These are phyloP conservation scores for Helotiales sp. DNA, from an alignment of 2,329 filamentous ascomycete genomes.

Conservation along the genomic window DNA sequence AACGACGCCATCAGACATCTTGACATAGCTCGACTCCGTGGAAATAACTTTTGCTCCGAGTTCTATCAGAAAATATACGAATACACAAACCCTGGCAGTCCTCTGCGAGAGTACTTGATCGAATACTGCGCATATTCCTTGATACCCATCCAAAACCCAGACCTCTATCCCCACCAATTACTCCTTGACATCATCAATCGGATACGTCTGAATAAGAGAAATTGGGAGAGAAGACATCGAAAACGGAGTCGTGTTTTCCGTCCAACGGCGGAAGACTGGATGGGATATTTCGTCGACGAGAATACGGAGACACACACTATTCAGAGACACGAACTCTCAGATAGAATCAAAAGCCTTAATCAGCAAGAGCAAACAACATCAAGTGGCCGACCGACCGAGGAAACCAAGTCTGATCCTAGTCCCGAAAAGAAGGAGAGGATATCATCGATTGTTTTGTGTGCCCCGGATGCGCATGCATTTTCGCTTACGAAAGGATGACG, in stretches of 20 bases:
- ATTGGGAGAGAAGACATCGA: neutral
- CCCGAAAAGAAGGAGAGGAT: no score
- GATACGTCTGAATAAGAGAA: neutral
- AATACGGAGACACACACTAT: neutral
- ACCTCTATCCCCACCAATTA: neutral
- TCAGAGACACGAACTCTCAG: neutral
- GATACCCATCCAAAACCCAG: neutral
- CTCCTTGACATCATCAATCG: neutral
- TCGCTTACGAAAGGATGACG: no score
- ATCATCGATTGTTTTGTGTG: no score
- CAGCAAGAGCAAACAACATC: neutral
- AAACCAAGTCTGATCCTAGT: no score
- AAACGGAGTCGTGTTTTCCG: no score
- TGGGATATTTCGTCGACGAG: neutral
- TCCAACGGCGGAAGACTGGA: neutral
- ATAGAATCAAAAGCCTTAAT: neutral
- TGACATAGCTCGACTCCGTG: neutral
- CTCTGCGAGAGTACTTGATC: neutral
- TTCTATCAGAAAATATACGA: neutral
- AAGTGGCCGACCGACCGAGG: no score
- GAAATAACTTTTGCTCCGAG: neutral
- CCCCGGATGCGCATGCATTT: no score
- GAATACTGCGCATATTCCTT: neutral
- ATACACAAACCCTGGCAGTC: neutral
- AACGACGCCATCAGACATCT: conserved; percentile 4